These are phyloP conservation scores for Candida tallmaniae DNA, from an alignment of 805 yeast species.

Conservation along the genomic window DNA sequence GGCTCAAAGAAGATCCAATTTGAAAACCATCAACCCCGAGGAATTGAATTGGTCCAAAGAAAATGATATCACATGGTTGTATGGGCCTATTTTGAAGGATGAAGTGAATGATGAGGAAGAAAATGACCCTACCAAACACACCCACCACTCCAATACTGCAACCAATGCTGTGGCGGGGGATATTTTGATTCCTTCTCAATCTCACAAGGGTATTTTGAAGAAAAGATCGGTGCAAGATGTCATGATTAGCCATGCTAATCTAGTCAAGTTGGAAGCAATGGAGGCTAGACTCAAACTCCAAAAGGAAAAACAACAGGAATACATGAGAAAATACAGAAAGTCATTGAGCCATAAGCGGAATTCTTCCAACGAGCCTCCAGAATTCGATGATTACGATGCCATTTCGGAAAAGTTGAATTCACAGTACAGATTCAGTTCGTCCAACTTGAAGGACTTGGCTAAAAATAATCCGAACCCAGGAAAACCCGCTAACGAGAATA, in stretches of 20 bases:
- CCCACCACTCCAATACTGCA: slow-evolving; percentile 24
- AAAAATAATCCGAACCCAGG: neutral
- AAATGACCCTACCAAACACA: slow-evolving; percentile 13
- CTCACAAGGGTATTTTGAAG: slow-evolving; percentile 79
- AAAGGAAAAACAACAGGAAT: slow-evolving; percentile 22
- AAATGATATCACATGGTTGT: slow-evolving; percentile 95
- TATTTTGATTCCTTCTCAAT: slow-evolving; percentile 30
- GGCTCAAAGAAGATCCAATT: slow-evolving; percentile 71
- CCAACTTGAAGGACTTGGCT: slow-evolving; percentile 4
- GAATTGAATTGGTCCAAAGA: slow-evolving; percentile 95
- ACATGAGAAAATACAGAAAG: slow-evolving; percentile 6
- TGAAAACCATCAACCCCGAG: slow-evolving; percentile 83
- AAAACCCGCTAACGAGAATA: neutral
- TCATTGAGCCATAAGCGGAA: slow-evolving; percentile 7
- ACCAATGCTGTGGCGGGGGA: slow-evolving; percentile 43
- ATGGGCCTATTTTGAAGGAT: slow-evolving; percentile 76
- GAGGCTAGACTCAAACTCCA: slow-evolving; percentile 30
- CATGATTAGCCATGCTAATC: slow-evolving; percentile 59
- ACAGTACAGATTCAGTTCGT: slow-evolving; percentile 28
- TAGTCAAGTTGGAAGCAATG: slow-evolving; percentile 38
- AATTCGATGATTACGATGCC: slow-evolving; percentile 41
- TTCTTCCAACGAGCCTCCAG: slow-evolving; percentile 29
- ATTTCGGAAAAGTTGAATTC: slow-evolving; percentile 39
- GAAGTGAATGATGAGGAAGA: slow-evolving; percentile 22
- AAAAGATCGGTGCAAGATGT: slow-evolving; percentile 80